phyloP scores from a whole-genome alignment of 768 basidiomycete species.

The Pleurotus ostreatus region DNA sequence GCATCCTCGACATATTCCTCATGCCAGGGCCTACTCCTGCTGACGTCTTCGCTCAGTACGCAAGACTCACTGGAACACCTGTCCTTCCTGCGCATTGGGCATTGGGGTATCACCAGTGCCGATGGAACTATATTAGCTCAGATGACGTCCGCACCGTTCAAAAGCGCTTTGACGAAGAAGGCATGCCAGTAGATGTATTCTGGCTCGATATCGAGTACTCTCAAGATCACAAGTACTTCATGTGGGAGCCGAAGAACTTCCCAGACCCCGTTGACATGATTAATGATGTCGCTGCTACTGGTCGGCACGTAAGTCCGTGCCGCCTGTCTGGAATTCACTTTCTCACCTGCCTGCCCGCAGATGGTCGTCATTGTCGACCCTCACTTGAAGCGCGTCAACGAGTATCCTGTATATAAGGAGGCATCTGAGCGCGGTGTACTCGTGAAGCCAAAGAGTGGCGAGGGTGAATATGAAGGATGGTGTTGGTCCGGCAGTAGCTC shows the following conservation, averaged over 20 bases:
- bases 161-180: slow-evolving; percentile 85
- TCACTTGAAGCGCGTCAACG: slow-evolving; percentile 79
- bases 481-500: slow-evolving; percentile 97
- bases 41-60: slow-evolving; percentile 83
- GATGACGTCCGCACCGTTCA: slow-evolving; percentile 85
- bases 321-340: neutral
- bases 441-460: slow-evolving; percentile 75
- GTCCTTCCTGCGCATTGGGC: slow-evolving; percentile 90
- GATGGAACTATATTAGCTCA: slow-evolving; percentile 96
- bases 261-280: slow-evolving; percentile 94
- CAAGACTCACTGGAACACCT: slow-evolving; percentile 77
- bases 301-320: slow-evolving; percentile 63
- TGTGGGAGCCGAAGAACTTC: slow-evolving; percentile 92
- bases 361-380: slow-evolving; percentile 99
- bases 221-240: slow-evolving; percentile 93
- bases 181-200: slow-evolving; percentile 93
- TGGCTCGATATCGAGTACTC: slow-evolving; percentile 98
- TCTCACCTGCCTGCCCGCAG: slow-evolving; percentile 34
- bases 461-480: slow-evolving; percentile 93
- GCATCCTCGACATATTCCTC: slow-evolving; percentile 91
- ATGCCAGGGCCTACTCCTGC: slow-evolving; percentile 86
- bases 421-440: slow-evolving; percentile 81
- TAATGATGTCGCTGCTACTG: slow-evolving; percentile 78
- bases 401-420: slow-evolving; percentile 81
- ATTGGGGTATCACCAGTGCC: slow-evolving; percentile 93